Evolutionary conservation across 495 filamentous ascomycete species (phyloP), one percentile per base, ranked within the genome.

Genomic region (Copromyces sp.): DNA sequence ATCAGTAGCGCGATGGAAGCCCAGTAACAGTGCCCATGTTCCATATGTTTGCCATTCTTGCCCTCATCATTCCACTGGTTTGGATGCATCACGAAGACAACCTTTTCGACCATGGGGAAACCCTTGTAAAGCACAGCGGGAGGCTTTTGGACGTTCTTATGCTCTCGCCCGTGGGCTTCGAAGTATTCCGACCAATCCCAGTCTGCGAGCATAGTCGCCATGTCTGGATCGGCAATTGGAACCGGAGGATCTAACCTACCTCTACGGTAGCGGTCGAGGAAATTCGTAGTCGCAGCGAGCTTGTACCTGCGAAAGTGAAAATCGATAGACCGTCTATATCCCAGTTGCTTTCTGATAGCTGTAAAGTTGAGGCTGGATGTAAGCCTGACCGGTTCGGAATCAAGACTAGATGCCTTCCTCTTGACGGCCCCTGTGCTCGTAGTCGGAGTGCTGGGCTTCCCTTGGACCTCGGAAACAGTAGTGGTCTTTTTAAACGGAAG

Each of bases 11-110:
- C 75, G 1, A 75, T 9, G 9, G 78, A 20, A 20, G 68, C 32
- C 74, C 73, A 75, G 71, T 75, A 74, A 72, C 78, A 79, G n/a
- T 75, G 35, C 8, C 76, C 69, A 39, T 70, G 47, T 12, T 45
- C 42, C 14, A 73, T 53, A 32, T 39, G 24, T 40, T 76, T 73
- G 8, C 71, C 41, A 24, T 74, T 4, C 4, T 7, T 59, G 41
- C 77, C 71, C 68, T 12, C 3, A 0, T 8, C 29, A 1, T 39
- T 0, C 72, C 72, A 75, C 24, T 39, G n/a, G 24, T 78, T 78
- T 37, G 70, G 71, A 32, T 78, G 76, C 71, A 68, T 75, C 37
- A 78, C 32, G 24, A 78, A 76, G 11, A 72, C 73, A 4, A 78
- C 74, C 14, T 75, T 32, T 47, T 78, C 76, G 8, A 76, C 59